phyloP scores from a whole-genome alignment of 164 flowering plant genomes.

The Berberis thunbergii region DNA sequence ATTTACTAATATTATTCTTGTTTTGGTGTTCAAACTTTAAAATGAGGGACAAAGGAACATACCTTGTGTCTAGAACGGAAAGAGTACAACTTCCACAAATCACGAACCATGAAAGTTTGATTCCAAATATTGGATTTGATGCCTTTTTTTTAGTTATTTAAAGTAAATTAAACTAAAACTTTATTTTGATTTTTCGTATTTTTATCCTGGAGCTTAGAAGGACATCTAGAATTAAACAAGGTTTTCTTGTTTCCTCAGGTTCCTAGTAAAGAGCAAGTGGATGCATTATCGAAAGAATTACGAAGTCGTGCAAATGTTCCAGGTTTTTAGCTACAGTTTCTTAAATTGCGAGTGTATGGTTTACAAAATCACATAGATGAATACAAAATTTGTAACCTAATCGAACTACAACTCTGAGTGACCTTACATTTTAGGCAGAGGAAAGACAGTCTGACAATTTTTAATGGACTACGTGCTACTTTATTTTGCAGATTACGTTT shows the following conservation, averaged over 20 bases:
- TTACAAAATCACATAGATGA: too few relatives aligned
- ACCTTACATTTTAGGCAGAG: too few relatives aligned
- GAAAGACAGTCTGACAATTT: neutral
- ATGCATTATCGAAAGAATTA: constrained; percentile 67
- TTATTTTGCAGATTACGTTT: constrained; percentile 70
- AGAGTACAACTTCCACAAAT: neutral
- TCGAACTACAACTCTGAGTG: too few relatives aligned
- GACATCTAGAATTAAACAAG: neutral
- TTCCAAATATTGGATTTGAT: neutral
- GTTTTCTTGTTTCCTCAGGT: constrained; percentile 30
- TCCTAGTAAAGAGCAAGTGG: constrained; percentile 85
- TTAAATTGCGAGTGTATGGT: too few relatives aligned
- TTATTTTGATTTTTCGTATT: too few relatives aligned
- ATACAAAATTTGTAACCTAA: too few relatives aligned
- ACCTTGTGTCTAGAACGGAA: too few relatives aligned
- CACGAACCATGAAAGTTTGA: neutral
- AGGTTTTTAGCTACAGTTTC: constrained; percentile 32
- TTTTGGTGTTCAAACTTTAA: neutral
- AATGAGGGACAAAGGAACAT: too few relatives aligned
- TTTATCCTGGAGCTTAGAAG: too few relatives aligned
- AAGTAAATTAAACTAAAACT: too few relatives aligned
- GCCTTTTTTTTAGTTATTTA: neutral
- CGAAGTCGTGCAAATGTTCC: constrained; percentile 68
- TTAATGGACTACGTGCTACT: neutral
- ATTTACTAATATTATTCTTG: neutral